Conservation (phyloP, 2,329 filamentous ascomycete species). For the Cytospora schulzeri region DNA sequence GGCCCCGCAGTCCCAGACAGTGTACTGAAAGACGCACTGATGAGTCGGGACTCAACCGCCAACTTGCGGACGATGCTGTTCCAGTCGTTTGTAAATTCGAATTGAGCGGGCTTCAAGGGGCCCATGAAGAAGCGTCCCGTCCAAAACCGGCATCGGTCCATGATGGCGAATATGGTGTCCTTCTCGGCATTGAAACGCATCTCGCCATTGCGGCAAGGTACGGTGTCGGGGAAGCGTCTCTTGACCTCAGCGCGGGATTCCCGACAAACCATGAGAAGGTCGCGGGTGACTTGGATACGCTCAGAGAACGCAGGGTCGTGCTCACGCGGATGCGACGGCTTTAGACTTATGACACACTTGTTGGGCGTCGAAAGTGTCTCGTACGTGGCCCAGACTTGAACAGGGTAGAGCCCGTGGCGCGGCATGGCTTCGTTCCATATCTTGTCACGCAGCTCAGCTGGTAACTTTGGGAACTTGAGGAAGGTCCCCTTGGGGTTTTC, state of each 20-base stretch:
- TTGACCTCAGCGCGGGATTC: background rate
- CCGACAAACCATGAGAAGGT: background rate
- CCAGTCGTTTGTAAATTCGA: background rate
- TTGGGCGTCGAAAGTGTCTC: background rate
- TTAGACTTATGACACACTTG: background rate
- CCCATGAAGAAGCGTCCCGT: too few species aligned
- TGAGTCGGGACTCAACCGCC: background rate
- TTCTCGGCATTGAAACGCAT: background rate
- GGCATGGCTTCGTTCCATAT: background rate
- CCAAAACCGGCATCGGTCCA: too few species aligned
- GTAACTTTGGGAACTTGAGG: background rate
- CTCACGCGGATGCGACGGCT: background rate
- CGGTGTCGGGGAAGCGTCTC: background rate
- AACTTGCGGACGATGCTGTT: background rate
- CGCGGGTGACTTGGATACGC: background rate
- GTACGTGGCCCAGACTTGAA: background rate
- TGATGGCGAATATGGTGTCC: background rate
- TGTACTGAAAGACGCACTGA: background rate
- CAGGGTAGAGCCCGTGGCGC: background rate
- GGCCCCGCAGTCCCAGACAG: too few species aligned
- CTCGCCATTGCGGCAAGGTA: background rate
- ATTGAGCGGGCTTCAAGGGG: rapidly evolving
- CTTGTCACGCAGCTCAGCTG: background rate
- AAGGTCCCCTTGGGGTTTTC: background rate
- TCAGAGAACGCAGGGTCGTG: background rate